Evolutionary conservation across 1,139 yeast species (phyloP), one percentile per base, ranked within the genome.

Genomic region (Yamadazyma sp.): DNA sequence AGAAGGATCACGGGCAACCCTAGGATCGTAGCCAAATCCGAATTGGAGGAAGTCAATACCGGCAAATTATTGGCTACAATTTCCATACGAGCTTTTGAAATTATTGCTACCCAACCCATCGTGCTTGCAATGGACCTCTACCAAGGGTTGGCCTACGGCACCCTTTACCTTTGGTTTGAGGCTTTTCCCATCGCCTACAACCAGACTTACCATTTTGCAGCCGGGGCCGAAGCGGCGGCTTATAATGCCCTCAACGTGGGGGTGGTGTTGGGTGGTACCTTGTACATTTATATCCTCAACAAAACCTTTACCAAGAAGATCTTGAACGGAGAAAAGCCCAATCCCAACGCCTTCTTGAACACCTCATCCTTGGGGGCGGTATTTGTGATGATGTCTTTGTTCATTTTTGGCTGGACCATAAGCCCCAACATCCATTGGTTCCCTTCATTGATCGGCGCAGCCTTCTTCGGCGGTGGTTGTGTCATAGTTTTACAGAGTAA

Each of bases 271-370:
- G 66, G 60, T 14, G 58, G 59, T 12, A 26, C 42, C 1, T 34
- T 55, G 17, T 64, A 61, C 41, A 42, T 59, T 23, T 53, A 57
- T 0, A 31, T 48, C 15, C 49, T 58, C 18, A 41, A 49, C 23
- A 38, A 42, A 22, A 37, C 23, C 2, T 63, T 55, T 38, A 60
- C 65, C 15, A 48, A 64, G 36, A 66, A 61, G n/a, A 38, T 49
- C 5, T 48, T 57, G 4, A 55, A 55, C 20, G 66, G 64, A 26
- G 74, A 77, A 17, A 54, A 54, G 20, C 65, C 78, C 0, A 53
- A 62, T 10, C 88, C 92, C 0, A 91, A 84, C 51, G 75, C 72
- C 42, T 72, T 87, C 42, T 61, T 84, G 31, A 78, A 77, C 11
- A 64, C 78, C 8, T 68, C 83, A 55, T 58, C 63, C 27, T 36